phyloP scores from a whole-genome alignment of 2,329 filamentous ascomycete genomes.

The Stagonosporopsis rhizophila region DNA sequence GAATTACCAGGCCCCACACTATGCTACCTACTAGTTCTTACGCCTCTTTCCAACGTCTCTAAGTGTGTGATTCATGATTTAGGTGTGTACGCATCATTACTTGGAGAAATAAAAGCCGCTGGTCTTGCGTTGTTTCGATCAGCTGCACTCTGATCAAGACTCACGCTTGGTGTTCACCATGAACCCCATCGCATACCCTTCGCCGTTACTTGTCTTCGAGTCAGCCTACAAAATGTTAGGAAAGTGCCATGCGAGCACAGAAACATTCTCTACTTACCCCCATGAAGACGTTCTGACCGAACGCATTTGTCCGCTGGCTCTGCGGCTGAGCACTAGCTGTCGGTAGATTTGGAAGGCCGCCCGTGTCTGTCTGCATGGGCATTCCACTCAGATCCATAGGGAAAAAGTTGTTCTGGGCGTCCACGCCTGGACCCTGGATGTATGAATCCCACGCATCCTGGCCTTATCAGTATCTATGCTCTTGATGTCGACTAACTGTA shows the following conservation, averaged over 20 bases:
- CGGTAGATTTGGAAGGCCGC: conserved; percentile 26
- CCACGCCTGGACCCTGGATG: conserved; percentile 64
- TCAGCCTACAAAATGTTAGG: conserved; percentile 32
- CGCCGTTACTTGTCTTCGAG: conserved; percentile 30
- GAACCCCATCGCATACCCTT: conserved; percentile 41
- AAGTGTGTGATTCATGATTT: too few relatives aligned
- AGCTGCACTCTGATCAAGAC: not conserved
- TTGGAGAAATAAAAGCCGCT: not conserved
- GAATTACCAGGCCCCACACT: too few relatives aligned
- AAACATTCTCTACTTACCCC: conserved; percentile 39
- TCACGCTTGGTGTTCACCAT: conserved; percentile 27
- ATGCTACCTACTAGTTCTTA: too few relatives aligned
- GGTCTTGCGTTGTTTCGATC: not conserved
- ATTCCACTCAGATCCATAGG: conserved; percentile 51
- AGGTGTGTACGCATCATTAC: not conserved
- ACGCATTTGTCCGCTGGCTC: conserved; percentile 37
- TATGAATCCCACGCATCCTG: conserved; percentile 72
- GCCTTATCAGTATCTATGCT: conserved; percentile 15
- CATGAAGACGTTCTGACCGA: conserved; percentile 50
- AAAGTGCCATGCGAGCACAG: not conserved
- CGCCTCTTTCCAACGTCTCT: too few relatives aligned
- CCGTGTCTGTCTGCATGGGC: conserved; percentile 42
- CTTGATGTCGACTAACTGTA: conserved; percentile 8
- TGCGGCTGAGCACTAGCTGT: conserved; percentile 27
- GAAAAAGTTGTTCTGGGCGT: conserved; percentile 52